Conservation (phyloP, 768 basidiomycete species). For the Lepiota brunneoincarnata region DNA sequence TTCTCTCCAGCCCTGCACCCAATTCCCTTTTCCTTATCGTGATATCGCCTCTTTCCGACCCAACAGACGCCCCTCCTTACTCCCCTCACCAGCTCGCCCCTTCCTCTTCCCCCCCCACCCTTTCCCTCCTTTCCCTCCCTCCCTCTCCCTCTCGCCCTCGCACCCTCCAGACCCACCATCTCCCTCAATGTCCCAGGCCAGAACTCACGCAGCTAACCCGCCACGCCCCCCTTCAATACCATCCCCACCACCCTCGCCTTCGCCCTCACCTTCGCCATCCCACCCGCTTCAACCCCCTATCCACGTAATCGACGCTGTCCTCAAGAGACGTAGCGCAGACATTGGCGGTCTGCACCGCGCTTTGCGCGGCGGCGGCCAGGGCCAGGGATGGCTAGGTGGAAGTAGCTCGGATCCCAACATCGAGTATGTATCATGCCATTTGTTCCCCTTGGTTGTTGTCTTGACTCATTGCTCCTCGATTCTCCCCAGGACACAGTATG, state of each 20-base stretch:
- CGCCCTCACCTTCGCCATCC: background rate
- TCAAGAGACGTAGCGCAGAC: constrained; percentile 72
- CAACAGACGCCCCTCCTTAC: constrained; percentile 12
- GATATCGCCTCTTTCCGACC: no score
- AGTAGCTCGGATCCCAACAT: constrained; percentile 28
- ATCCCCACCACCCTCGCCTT: constrained; percentile 15
- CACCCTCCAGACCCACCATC: background rate
- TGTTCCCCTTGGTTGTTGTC: background rate
- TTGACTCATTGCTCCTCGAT: background rate
- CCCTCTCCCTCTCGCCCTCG: background rate
- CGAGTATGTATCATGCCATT: constrained; percentile 40
- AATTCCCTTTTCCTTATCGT: background rate
- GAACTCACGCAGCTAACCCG: no score
- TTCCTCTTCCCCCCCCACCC: constrained; percentile 11
- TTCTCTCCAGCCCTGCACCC: no score
- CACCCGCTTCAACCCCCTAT: background rate
- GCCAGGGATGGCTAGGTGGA: constrained; percentile 69
- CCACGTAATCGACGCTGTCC: constrained; percentile 6
- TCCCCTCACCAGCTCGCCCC: constrained; percentile 15
- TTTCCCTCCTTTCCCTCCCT: constrained; percentile 2
- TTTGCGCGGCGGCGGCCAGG: constrained; percentile 55
- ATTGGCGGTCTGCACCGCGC: constrained; percentile 87
- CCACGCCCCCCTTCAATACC: background rate
- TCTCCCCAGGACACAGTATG: constrained; percentile 54
- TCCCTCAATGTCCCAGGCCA: no score